Base-by-base conservation (phyloP, 805 yeast species). In the Tetrapisispora namnaoensis region DNA sequence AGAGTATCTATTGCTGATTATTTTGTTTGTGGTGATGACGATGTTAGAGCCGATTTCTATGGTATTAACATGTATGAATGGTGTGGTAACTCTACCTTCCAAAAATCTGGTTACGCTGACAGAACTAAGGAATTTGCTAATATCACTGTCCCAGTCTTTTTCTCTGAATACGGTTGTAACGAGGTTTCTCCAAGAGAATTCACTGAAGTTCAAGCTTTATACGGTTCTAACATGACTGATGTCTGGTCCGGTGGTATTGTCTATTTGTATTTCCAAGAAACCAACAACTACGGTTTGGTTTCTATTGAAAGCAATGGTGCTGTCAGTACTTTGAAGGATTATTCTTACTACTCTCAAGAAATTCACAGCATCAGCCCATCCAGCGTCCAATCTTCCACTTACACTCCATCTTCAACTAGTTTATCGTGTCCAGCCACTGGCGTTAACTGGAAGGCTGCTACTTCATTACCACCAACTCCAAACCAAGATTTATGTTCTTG, bases 171-270 rank as follows among this genome's bases (percentile, higher is more conserved):
- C 63, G 91, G 91, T 65, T 84, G 91, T 73, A 84, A 83, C 68
- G 72, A 63, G 52, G 83, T 79, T 51, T 55, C 58, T 39, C 91
- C 91, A 70, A 80, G 91, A 78, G 64, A 66, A 55, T 85, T 85
- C 77, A 72, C 79, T 50, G 91, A 84, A 69, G 85, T 85, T 55
- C 77, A 70, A 41, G 74, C 88, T 51, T 61, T 85, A 37, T 85
- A 76, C 70, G 71, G 82, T 54, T 63, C 65, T 45, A 72, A 83
- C 37, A 85, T 85, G 95, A 83, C 89, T 54, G 83, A 75, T 65
- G 83, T 83, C 52, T 85, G 91, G 93, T 84, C 91, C 45, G 91
- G 95, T 71, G 95, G 91, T 77, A 84, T 85, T 62, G 91, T 84
- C 48, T 85, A 83, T 73, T 80, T 84, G 90, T 85, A 84, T 71